phyloP scores from a whole-genome alignment of 2,329 filamentous ascomycete genomes.

The Ceratocystis cubensis region DNA sequence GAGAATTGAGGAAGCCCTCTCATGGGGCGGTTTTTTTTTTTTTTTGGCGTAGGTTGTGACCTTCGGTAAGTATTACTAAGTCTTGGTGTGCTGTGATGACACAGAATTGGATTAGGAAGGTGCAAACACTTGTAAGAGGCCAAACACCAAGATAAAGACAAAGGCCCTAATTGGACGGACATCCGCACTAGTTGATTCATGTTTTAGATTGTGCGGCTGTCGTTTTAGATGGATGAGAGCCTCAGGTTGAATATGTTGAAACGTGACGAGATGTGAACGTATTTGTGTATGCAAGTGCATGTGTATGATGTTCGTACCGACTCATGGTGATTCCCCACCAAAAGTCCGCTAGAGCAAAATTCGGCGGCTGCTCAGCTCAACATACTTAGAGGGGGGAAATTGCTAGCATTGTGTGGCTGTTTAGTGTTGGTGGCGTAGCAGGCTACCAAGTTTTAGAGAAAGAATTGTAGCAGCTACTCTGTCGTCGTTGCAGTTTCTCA shows the following conservation, averaged over 20 bases:
- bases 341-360: neutral
- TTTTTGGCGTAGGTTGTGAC: neutral
- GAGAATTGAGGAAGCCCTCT: neutral
- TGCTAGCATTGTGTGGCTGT: neutral
- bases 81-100: neutral
- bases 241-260: neutral
- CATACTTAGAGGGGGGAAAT: neutral
- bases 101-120: slow-evolving; percentile 1
- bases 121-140: neutral
- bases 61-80: neutral
- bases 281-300: neutral
- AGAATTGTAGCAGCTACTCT: neutral
- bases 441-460: neutral
- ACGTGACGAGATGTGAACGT: neutral
- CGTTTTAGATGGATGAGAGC: neutral
- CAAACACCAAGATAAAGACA: neutral
- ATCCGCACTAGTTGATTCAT: neutral
- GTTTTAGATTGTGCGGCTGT: slow-evolving; percentile 1
- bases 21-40: neutral
- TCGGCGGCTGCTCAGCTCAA: neutral
- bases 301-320: neutral
- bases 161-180: neutral
- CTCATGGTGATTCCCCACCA: slow-evolving; percentile 7
- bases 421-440: neutral
- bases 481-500: neutral